phyloP scores from a whole-genome alignment of 2,329 filamentous ascomycete genomes.

The Davidsoniella eucalypti region DNA sequence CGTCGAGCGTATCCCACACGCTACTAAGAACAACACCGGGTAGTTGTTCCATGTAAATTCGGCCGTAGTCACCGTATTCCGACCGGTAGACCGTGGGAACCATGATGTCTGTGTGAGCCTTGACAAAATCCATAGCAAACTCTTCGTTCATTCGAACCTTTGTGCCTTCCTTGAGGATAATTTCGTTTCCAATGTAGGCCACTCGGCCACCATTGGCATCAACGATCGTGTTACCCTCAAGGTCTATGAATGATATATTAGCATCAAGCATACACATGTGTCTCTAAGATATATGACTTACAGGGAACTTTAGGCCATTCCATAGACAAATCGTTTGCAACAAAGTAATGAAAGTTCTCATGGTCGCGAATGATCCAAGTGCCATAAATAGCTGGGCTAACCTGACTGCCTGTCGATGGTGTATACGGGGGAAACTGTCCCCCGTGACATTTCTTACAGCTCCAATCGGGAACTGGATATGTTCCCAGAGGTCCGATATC shows the following conservation, averaged over 20 bases:
- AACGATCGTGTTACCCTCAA: not conserved
- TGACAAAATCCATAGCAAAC: constrained; percentile 2
- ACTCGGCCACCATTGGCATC: not conserved
- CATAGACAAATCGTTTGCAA: too few species aligned
- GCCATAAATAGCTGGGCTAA: too few species aligned
- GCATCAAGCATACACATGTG: not conserved
- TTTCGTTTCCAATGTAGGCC: not conserved
- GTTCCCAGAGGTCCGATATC: too few species aligned
- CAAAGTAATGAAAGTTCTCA: too few species aligned
- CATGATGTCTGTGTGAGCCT: not conserved
- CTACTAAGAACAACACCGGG: not conserved
- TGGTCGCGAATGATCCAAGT: too few species aligned
- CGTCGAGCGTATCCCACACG: not conserved
- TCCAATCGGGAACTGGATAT: too few species aligned
- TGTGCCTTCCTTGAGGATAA: constrained; percentile 2
- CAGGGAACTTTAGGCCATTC: too few species aligned
- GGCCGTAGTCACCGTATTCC: not conserved
- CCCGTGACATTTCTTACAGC: too few species aligned
- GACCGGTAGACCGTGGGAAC: not conserved
- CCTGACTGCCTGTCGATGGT: too few species aligned
- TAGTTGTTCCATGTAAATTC: constrained; percentile 3
- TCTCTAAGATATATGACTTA: too few species aligned
- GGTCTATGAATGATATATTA: not conserved
- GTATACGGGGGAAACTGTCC: too few species aligned
- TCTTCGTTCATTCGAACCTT: constrained; percentile 2